phyloP scores from a whole-genome alignment of 2,329 filamentous ascomycete species.

The Penicillium psychrosexuale region DNA sequence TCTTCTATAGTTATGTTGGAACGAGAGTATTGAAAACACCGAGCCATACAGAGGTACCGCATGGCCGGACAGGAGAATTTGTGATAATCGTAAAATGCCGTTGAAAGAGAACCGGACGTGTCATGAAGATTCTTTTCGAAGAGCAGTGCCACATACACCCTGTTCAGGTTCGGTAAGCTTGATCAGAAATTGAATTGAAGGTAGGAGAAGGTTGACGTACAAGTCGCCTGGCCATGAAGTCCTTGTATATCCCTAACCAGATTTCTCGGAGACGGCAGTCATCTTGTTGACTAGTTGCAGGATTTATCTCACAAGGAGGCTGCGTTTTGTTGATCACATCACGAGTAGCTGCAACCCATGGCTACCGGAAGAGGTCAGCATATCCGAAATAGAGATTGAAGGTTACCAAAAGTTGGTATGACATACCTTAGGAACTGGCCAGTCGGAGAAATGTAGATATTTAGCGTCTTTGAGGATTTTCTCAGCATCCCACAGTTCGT shows the following conservation, averaged over 20 bases:
- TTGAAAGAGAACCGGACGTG: background rate
- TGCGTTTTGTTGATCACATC: background rate
- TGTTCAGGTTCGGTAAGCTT: background rate
- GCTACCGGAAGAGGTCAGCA: background rate
- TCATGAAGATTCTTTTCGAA: background rate
- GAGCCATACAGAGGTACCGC: too few relatives aligned
- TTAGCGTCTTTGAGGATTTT: too few relatives aligned
- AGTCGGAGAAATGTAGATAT: too few relatives aligned
- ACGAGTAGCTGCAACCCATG: background rate
- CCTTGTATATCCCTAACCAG: background rate
- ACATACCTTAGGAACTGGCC: too few relatives aligned
- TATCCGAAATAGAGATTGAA: too few relatives aligned
- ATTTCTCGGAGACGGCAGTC: background rate
- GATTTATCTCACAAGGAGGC: background rate
- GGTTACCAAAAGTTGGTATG: too few relatives aligned
- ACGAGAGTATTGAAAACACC: too few relatives aligned
- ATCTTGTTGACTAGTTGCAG: background rate
- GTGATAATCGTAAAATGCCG: background rate
- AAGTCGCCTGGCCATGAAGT: background rate
- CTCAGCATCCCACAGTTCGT: too few relatives aligned
- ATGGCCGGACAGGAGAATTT: too few relatives aligned
- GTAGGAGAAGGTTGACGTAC: background rate
- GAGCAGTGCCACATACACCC: background rate
- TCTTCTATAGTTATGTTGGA: too few relatives aligned
- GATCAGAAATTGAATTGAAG: background rate